These are phyloP conservation scores for Xerophyta viscosa DNA, from an alignment of 106 monocot genomes.

Conservation along the genomic window DNA sequence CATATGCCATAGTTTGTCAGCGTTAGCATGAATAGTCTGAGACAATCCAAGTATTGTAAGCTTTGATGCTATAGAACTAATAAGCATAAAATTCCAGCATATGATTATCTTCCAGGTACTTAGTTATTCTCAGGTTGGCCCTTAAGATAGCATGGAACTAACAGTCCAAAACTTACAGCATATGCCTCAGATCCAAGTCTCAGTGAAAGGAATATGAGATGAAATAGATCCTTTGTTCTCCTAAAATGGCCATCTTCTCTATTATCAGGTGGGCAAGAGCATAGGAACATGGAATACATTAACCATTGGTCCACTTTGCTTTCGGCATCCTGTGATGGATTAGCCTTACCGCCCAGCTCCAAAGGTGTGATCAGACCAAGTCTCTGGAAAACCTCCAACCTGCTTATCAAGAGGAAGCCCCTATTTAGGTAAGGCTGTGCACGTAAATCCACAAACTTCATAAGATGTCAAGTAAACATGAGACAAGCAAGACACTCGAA, in stretches of 20 bases:
- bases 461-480: too few relatives aligned
- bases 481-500: too few relatives aligned
- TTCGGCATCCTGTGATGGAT: conserved; percentile 77
- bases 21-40: too few relatives aligned
- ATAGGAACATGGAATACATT: conserved; percentile 95
- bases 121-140: too few relatives aligned
- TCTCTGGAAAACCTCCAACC: conserved; percentile 73
- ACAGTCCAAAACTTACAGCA: conserved; percentile 50
- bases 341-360: conserved; percentile 88
- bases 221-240: conserved; percentile 72
- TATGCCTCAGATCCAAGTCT: conserved; percentile 81
- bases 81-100: too few relatives aligned
- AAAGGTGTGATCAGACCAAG: conserved; percentile 74
- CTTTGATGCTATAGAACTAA: too few relatives aligned
- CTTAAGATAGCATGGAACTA: too few relatives aligned
- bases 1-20: too few relatives aligned
- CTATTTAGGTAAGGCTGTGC: too few relatives aligned
- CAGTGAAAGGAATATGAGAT: conserved; percentile 87
- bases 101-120: too few relatives aligned
- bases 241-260: conserved; percentile 54
- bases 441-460: too few relatives aligned
- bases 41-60: too few relatives aligned
- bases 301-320: conserved; percentile 92
- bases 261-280: conserved; percentile 81
- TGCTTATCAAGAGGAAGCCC: conserved; percentile 10